These are phyloP conservation scores for Colletotrichum cordylinicola DNA, from an alignment of 2,329 filamentous ascomycete species.

Conservation along the genomic window DNA sequence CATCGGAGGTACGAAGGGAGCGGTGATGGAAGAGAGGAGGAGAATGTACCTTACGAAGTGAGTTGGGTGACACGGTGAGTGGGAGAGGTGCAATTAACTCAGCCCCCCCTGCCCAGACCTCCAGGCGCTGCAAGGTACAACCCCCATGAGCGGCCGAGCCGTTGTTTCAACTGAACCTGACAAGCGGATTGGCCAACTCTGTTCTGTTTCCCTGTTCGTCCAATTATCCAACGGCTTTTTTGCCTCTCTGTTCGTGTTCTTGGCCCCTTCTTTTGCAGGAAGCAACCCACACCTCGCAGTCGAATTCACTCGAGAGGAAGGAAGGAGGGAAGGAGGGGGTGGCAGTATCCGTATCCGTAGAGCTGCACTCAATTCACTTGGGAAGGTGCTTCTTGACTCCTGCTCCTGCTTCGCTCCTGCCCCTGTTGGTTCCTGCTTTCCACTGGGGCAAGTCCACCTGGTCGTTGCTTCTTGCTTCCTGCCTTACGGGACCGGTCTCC, in stretches of 20 bases:
- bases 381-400: not conserved
- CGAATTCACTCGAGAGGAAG: not conserved
- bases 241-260: not conserved
- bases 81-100: not conserved
- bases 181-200: slow-evolving; percentile 9
- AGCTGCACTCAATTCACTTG: not conserved
- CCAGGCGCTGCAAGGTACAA: slow-evolving; percentile 14
- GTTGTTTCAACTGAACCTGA: slow-evolving; percentile 13
- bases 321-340: slow-evolving; percentile 3
- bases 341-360: not conserved
- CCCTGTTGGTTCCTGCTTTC: not conserved
- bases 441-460: not conserved
- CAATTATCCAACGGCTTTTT: slow-evolving; percentile 13
- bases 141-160: slow-evolving; percentile 3
- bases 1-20: not conserved
- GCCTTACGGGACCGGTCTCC: not conserved
- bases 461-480: not conserved
- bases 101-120: not conserved
- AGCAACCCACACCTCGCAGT: not conserved
- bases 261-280: not conserved
- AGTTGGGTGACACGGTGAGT: not conserved
- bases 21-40: not conserved
- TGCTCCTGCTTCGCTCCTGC: not conserved
- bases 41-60: not conserved
- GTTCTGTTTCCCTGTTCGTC: slow-evolving; percentile 7